Percentiles rank a stretch among this genome's conserved stretches.
These are phyloP conservation scores for Pigoraptor vietnamica DNA, from an alignment of 78 protist species.

Conservation along the genomic window DNA sequence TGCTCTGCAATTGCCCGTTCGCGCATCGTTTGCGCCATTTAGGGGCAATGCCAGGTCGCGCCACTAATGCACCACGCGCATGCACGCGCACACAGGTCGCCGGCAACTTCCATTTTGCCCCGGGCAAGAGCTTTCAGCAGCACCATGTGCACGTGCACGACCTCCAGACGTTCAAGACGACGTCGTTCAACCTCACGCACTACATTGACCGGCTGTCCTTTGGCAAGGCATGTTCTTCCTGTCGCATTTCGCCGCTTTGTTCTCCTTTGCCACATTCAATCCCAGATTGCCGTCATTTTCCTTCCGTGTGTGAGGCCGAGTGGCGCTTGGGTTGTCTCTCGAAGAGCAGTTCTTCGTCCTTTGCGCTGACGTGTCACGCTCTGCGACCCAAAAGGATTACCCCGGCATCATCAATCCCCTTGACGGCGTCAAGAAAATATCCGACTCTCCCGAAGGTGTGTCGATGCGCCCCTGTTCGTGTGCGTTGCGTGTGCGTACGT, in stretches of 20 bases:
- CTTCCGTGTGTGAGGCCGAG: too few relatives aligned
- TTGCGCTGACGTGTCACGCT: too few relatives aligned
- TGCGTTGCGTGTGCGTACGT: background rate
- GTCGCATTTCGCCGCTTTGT: background rate
- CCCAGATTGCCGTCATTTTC: too few relatives aligned
- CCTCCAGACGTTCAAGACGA: slow-evolving; percentile 34
- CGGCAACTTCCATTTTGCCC: slow-evolving; percentile 88
- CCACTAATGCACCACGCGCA: background rate
- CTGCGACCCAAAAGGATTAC: too few relatives aligned
- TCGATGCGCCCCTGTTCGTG: background rate
- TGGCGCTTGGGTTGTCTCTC: too few relatives aligned
- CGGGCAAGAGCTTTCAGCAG: slow-evolving; percentile 65
- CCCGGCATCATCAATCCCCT: slow-evolving; percentile 84
- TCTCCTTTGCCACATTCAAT: too few relatives aligned
- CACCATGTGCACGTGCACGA: slow-evolving; percentile 67
- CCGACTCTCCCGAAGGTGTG: background rate
- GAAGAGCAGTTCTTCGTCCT: too few relatives aligned
- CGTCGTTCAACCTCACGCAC: slow-evolving; percentile 68
- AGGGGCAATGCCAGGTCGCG: background rate
- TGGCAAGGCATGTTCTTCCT: slow-evolving; percentile 35
- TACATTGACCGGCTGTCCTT: slow-evolving; percentile 62
- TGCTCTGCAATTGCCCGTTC: too few relatives aligned
- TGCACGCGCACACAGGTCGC: slow-evolving; percentile 49
- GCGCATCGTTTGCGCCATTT: too few relatives aligned
- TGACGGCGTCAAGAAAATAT: slow-evolving; percentile 28